Evolutionary conservation across 176 grass and related monocot species (phyloP).

Genomic region (Bonia amplexicaulis): DNA sequence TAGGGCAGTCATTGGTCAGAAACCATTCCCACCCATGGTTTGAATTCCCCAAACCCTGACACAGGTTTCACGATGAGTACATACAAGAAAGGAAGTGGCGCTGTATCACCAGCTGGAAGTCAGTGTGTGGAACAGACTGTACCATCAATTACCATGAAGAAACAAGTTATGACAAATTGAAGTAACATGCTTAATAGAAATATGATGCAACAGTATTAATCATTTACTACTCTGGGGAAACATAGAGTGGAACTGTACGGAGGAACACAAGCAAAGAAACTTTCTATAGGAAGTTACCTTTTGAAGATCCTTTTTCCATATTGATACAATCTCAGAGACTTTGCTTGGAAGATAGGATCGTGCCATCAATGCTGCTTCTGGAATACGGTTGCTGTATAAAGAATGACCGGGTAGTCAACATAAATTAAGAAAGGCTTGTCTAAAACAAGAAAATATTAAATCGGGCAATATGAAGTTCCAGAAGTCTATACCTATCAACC

Average conservation of each 20-base stretch:
- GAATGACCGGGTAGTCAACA: background rate
- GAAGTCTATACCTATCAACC: constrained; percentile 56
- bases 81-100: background rate
- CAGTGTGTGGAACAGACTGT: background rate
- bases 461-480: background rate
- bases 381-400: constrained; percentile 62
- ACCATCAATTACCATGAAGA: background rate
- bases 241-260: background rate
- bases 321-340: constrained; percentile 64
- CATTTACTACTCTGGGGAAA: background rate
- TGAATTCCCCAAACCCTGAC: background rate
- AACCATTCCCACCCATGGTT: background rate
- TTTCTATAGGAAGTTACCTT: constrained; percentile 37
- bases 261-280: background rate
- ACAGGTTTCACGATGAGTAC: background rate
- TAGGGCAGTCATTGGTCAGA: background rate
- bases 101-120: background rate
- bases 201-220: background rate
- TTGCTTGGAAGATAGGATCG: constrained; percentile 88
- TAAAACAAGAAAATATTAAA: constrained; percentile 7
- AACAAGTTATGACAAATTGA: background rate
- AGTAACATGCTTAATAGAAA: constrained; percentile 2
- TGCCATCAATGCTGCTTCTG: constrained; percentile 88
- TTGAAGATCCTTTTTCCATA: constrained; percentile 81
- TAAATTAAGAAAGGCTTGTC: background rate